A percentile compares a stretch with the other conserved stretches of the same genome.
phyloP scores from a whole-genome alignment of 2,329 filamentous ascomycete species.

The Aspergillus phoenicis region DNA sequence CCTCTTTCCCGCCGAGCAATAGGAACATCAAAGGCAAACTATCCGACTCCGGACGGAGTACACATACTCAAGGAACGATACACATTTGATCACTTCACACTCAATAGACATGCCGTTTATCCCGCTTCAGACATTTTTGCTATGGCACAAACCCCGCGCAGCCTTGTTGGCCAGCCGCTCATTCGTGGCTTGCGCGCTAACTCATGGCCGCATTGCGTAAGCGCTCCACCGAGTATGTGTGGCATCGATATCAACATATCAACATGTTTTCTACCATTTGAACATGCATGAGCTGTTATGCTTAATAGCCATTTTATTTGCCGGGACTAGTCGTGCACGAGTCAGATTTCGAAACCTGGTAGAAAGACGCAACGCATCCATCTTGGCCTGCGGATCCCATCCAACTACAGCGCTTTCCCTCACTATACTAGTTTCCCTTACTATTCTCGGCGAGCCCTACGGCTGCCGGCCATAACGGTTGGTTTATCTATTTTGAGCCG shows the following conservation, averaged over 20 bases:
- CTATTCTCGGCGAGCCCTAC: not conserved
- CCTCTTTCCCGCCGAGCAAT: not conserved
- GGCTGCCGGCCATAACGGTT: not conserved
- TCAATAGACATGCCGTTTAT: not conserved
- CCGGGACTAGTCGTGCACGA: not conserved
- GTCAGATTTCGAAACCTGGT: not conserved
- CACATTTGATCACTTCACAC: too few species aligned
- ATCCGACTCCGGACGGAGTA: too few species aligned
- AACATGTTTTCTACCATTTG: not conserved
- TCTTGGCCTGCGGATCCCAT: not conserved
- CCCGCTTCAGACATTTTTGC: not conserved
- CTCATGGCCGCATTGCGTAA: slow-evolving; percentile 3
- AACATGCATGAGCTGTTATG: not conserved
- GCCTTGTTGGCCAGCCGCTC: not conserved
- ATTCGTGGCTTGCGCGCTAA: slow-evolving; percentile 1
- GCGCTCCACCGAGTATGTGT: not conserved
- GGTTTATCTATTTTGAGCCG: not conserved
- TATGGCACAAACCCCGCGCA: not conserved
- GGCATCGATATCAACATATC: slow-evolving; percentile 2
- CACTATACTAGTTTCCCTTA: not conserved
- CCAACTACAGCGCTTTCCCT: not conserved
- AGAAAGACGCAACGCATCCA: not conserved
- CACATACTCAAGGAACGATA: too few species aligned
- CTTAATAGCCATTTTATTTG: not conserved
- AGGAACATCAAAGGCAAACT: too few species aligned